Evolutionary conservation across 371 early-diverging fungal genomes (phyloP), one percentile per base, ranked within the genome.

Genomic region (Dipsacomyces acuminosporus): DNA sequence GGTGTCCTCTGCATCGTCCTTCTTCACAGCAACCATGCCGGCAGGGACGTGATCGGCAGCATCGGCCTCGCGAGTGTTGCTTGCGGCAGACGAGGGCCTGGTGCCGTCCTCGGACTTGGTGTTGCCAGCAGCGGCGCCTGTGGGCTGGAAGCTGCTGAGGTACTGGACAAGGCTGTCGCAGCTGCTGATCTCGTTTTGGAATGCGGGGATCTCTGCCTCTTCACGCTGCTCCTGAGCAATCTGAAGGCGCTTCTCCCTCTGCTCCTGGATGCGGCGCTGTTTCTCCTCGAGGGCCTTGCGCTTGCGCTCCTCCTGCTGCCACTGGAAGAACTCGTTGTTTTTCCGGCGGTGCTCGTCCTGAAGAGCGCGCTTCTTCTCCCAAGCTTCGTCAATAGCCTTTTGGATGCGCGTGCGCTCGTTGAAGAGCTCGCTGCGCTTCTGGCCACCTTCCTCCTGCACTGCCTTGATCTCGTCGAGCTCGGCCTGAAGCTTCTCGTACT

Each of bases 121-220:
- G 55, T 57, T 47, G 22, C 34, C 18, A 23, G 19, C 54, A 34
- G 25, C 46, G 1, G 58, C 19, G 2, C 63, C 17, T 33, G 43
- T 42, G 2, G 54, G 51, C 25, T 44, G 50, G 20, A 30, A 73
- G 46, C 70, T 61, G 62, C 78, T 73, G 58, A 94, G 80, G 67
- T 86, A 89, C 41, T 76, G 70, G 62, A 91, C 78, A 35, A 94
- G 77, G 51, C 81, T 81, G 52, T 87, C 86, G 76, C 92, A 92
- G 38, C 78, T 78, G 59, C 75, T 71, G 58, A 96, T 92, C 71
- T 96, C 96, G 56, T 78, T 79, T 51, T 81, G 77, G 75, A 84
- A 94, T 8, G 96, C 95, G 30, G 94, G 94, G 48, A 89, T 73
- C 50, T 90, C 87, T 23, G 94, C 95, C 45, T 82, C 73, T 62